Conservation (phyloP, 345 rosid species). For the Acer saccharum region DNA sequence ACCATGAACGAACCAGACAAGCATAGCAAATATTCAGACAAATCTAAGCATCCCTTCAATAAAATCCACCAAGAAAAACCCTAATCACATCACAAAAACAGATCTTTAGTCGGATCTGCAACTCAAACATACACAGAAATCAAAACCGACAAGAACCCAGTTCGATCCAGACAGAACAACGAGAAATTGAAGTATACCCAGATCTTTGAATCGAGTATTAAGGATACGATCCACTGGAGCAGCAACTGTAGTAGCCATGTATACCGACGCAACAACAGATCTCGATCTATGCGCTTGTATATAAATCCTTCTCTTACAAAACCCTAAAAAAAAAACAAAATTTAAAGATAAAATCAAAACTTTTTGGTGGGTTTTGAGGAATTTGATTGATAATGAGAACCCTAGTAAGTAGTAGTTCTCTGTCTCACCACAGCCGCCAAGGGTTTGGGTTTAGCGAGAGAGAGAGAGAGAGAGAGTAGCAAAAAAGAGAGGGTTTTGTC, state of each 20-base stretch:
- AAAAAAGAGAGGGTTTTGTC: constrained; percentile 52
- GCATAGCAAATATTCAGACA: background rate
- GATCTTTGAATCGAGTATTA: constrained; percentile 14
- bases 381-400: background rate
- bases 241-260: constrained; percentile 72
- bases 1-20: background rate
- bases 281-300: constrained; percentile 8
- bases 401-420: background rate
- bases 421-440: constrained; percentile 27
- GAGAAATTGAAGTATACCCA: constrained; percentile 30
- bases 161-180: constrained; percentile 11
- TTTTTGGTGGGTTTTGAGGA: background rate
- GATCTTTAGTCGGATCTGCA: constrained; percentile 7
- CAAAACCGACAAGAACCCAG: constrained; percentile 16
- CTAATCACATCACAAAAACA: background rate
- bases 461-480: constrained; percentile 22
- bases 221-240: constrained; percentile 86
- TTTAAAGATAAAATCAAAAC: background rate
- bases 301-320: constrained; percentile 28
- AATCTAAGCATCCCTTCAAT: background rate
- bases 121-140: background rate
- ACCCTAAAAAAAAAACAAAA: constrained; percentile 8
- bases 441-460: constrained; percentile 26
- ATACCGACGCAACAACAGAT: constrained; percentile 5
- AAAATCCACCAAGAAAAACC: background rate